Base-by-base conservation (phyloP, 2,329 filamentous ascomycete species). In the Cytospora mali region DNA sequence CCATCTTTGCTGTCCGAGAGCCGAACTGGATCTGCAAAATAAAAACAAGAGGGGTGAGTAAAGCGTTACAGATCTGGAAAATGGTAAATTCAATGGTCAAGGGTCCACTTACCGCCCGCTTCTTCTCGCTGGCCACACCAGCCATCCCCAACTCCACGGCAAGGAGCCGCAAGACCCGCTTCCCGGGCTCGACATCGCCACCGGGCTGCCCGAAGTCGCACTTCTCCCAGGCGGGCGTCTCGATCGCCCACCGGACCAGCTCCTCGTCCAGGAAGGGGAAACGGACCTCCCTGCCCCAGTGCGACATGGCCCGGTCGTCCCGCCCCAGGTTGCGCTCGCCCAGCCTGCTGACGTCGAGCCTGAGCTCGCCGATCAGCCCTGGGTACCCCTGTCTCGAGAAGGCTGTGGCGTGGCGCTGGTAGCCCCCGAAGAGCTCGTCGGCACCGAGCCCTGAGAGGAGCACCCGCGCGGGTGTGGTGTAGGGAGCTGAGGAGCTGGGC, bases 351-450 rank as follows among this genome's bases (percentile, higher is more conserved):
- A 98, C 89, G 66, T 99, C 95, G 3, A 98, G 81, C 64, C 90
- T 86, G 6, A 99, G 84, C 75, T 99, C 94, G 1, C 91, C 85
- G 5, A 93, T 77, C 1, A 99, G 83, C 0, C 89, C 91, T 0
- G 76, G 65, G 68, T 92, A 92, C 0, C 92, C 90, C 21, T 79
- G 77, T 9, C 89, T 84, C 7, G 81, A 79, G 72, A 90, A 97
- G 0, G 93, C 92, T 4, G 87, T 86, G 2, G 86, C 84, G 70
- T 99, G 95, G 9, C 96, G 87, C 11, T 87, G 88, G 73, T 99
- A 99, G 9, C 95, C 95, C 18, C 91, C 95, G 72, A 99, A 98
- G 1, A 99, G 84, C 76, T 99, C 95, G 71, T 99, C 95, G 1
- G 96, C 96, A 1, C 96, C 95, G 1, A 99, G 84, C 0, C 95